Conservation (phyloP, 768 basidiomycete species). For the Russula sp. region DNA sequence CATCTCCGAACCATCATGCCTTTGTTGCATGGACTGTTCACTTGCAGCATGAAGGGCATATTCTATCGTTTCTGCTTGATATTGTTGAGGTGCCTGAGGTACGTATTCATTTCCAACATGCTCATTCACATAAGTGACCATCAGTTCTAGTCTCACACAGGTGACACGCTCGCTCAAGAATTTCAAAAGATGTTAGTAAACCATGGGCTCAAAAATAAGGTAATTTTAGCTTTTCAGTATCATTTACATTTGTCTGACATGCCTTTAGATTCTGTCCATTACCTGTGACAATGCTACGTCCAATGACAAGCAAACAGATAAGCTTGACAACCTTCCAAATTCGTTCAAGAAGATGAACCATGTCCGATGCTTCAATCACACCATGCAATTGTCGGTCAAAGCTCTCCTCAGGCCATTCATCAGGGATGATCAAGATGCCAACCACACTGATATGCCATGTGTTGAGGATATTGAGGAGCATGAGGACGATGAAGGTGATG, state of each 20-base stretch:
- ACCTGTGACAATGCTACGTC: slow-evolving; percentile 29
- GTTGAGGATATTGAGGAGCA: neutral
- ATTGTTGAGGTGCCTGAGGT: slow-evolving; percentile 32
- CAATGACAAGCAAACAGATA: slow-evolving; percentile 7
- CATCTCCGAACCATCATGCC: slow-evolving; percentile 31
- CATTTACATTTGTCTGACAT: neutral
- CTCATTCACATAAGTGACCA: too few relatives aligned
- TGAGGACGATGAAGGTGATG: neutral
- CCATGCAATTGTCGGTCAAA: neutral
- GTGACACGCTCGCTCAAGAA: slow-evolving; percentile 25
- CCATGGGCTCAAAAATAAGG: slow-evolving; percentile 28
- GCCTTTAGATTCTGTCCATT: slow-evolving; percentile 28
- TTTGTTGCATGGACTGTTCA: slow-evolving; percentile 31
- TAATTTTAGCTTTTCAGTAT: too few relatives aligned
- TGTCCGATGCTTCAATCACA: neutral
- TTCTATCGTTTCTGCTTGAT: slow-evolving; percentile 30
- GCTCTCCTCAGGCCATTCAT: neutral
- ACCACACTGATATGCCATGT: too few relatives aligned
- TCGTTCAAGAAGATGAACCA: slow-evolving; percentile 2
- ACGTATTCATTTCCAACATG: too few relatives aligned
- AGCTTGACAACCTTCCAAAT: slow-evolving; percentile 31
- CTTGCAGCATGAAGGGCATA: slow-evolving; percentile 28
- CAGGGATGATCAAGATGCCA: too few relatives aligned
- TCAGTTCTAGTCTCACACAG: slow-evolving; percentile 31
- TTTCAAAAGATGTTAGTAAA: too few relatives aligned